Evolutionary conservation across 257 asterid genomes (phyloP).

Genomic region (Solanum appendiculatum): DNA sequence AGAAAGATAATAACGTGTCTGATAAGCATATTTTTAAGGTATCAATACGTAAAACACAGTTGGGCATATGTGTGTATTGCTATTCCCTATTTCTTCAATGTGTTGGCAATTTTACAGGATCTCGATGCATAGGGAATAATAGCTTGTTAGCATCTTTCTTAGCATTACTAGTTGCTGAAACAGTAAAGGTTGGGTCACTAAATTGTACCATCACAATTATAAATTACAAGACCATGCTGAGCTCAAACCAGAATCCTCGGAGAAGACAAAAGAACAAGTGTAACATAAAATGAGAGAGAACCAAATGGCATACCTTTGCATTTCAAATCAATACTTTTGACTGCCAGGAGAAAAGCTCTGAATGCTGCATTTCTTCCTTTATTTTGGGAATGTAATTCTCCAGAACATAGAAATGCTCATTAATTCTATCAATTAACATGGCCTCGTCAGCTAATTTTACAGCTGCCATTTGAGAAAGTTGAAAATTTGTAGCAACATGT

Average conservation of each 20-base stretch:
- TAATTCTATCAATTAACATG: conserved; percentile 23
- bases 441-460: conserved; percentile 66
- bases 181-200: background rate
- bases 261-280: background rate
- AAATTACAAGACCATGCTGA: background rate
- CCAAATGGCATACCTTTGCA: background rate
- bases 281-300: background rate
- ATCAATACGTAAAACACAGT: background rate
- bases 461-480: conserved; percentile 75
- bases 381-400: conserved; percentile 45
- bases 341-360: conserved; percentile 71
- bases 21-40: background rate
- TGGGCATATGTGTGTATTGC: background rate
- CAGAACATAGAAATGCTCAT: conserved; percentile 42
- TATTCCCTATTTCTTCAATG: background rate
- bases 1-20: background rate
- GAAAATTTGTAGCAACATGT: conserved; percentile 46
- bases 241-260: background rate
- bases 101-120: background rate
- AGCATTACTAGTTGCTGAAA: background rate
- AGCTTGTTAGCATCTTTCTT: background rate
- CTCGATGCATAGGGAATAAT: background rate
- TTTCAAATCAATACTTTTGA: conserved; percentile 44
- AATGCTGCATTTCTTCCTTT: conserved; percentile 34
- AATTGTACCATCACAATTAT: background rate